These are phyloP conservation scores for Fusarium sp. DNA, from an alignment of 2,329 filamentous ascomycete genomes.

Conservation along the genomic window DNA sequence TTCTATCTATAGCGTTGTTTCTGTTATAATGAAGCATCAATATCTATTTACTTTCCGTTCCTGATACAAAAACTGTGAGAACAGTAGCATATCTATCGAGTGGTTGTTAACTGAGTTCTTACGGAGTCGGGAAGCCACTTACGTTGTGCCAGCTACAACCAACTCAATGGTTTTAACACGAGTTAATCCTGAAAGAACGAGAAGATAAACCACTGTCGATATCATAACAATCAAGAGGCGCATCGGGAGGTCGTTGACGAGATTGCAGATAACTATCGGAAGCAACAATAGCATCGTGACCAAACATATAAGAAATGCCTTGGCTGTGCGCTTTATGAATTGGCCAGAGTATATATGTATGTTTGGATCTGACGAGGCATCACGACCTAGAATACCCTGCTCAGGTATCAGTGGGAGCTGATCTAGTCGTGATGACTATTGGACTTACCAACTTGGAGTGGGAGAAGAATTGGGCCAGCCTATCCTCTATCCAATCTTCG, in stretches of 20 bases:
- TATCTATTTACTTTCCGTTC: background rate
- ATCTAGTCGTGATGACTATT: background rate
- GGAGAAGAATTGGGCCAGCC: background rate
- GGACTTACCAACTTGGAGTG: background rate
- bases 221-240: slow-evolving; percentile 2
- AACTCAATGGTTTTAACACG: background rate
- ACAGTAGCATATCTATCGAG: background rate
- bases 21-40: no score
- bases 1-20: no score
- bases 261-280: slow-evolving; percentile 10
- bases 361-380: background rate
- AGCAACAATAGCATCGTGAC: background rate
- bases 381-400: background rate
- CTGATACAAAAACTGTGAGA: slow-evolving; percentile 10
- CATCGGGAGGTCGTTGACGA: background rate
- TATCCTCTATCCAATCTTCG: slow-evolving; percentile 12
- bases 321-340: background rate
- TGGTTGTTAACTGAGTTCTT: accelerated
- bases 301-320: background rate
- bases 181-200: background rate
- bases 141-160: slow-evolving; percentile 7
- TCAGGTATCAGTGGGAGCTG: accelerated
- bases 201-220: slow-evolving; percentile 3
- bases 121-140: accelerated
- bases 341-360: slow-evolving; percentile 8